These are phyloP conservation scores for Bothriochloa decipiens DNA, from an alignment of 176 grass and related monocot genomes.

Conservation along the genomic window DNA sequence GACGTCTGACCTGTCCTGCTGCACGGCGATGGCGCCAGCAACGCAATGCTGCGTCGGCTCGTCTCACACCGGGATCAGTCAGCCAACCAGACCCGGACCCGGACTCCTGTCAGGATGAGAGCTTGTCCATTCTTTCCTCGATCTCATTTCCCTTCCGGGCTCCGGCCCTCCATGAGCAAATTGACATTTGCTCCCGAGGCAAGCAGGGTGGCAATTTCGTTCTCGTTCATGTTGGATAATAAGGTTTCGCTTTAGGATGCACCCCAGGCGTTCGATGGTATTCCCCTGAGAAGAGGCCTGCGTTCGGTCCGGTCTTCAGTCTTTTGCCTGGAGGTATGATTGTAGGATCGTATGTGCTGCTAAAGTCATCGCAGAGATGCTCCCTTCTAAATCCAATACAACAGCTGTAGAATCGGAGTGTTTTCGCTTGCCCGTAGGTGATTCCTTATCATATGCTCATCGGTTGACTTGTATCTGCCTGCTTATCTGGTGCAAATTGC, in stretches of 20 bases:
- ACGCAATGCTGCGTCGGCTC: neutral
- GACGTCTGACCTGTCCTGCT: neutral
- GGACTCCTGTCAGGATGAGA: neutral
- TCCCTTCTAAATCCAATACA: neutral
- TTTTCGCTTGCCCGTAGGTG: neutral
- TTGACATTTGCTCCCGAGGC: neutral
- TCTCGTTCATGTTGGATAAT: neutral
- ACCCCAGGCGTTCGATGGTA: constrained; percentile 23
- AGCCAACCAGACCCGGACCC: neutral
- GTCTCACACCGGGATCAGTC: neutral
- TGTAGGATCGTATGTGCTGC: too few species aligned
- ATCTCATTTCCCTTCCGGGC: neutral
- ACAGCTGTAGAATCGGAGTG: neutral
- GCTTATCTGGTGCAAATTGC: neutral
- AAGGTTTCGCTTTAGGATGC: neutral
- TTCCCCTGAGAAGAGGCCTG: neutral
- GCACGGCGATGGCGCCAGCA: neutral
- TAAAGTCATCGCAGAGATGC: neutral
- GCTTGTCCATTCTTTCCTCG: neutral
- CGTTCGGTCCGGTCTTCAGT: neutral
- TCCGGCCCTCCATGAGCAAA: neutral
- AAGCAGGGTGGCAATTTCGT: neutral
- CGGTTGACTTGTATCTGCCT: constrained; percentile 18
- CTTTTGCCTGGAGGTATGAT: neutral
- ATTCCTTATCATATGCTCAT: neutral